phyloP scores from a whole-genome alignment of 345 rosid species.

The Lepidium sativum region DNA sequence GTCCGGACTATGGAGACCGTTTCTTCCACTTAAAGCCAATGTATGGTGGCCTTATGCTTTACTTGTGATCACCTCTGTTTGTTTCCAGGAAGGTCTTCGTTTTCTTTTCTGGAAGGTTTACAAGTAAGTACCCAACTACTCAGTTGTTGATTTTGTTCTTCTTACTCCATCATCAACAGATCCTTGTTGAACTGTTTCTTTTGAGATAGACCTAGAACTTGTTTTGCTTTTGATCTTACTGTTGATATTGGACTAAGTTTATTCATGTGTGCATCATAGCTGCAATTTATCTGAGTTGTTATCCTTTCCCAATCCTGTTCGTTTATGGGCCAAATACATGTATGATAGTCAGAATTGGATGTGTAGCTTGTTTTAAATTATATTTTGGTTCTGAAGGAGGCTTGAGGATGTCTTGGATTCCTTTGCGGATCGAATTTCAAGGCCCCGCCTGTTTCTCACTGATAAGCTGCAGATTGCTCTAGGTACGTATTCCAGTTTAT shows the following conservation, averaged over 20 bases:
- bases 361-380: background rate
- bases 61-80: slow-evolving; percentile 67
- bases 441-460: slow-evolving; percentile 73
- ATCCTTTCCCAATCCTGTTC: background rate
- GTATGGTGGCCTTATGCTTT: slow-evolving; percentile 76
- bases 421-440: slow-evolving; percentile 86
- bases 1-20: slow-evolving; percentile 84
- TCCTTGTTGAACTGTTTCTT: background rate
- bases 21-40: slow-evolving; percentile 74
- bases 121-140: slow-evolving; percentile 39
- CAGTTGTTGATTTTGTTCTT: background rate
- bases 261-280: background rate
- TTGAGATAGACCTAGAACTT: background rate
- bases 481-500: slow-evolving; percentile 38
- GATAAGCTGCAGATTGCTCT: slow-evolving; percentile 93
- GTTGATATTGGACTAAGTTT: background rate
- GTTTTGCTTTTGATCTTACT: background rate
- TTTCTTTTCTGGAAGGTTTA: slow-evolving; percentile 76
- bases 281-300: background rate
- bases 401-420: slow-evolving; percentile 83
- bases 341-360: background rate
- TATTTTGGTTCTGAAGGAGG: slow-evolving; percentile 41
- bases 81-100: slow-evolving; percentile 89
- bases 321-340: background rate
- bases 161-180: background rate